Percentiles rank a stretch among this genome's conserved stretches.
Evolutionary conservation across 768 basidiomycete genomes (phyloP).

Genomic region (Suillus fuscotomentosus): DNA sequence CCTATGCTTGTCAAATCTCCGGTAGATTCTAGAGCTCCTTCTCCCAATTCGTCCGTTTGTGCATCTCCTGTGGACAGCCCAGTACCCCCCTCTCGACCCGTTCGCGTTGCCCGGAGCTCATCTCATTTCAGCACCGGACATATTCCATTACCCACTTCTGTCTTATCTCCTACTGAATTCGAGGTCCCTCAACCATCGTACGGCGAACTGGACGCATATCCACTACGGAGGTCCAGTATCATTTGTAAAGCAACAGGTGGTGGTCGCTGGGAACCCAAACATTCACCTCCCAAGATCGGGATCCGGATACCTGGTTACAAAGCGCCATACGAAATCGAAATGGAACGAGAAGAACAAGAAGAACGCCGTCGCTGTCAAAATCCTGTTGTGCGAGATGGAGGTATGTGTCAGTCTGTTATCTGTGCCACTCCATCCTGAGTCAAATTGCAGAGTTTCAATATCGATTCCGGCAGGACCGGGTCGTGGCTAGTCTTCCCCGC

Average conservation of each 20-base stretch:
- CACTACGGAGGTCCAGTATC: conserved; percentile 60
- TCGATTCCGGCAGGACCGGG: conserved; percentile 51
- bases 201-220: conserved; percentile 74
- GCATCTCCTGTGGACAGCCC: conserved; percentile 31
- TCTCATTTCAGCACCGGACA: conserved; percentile 28
- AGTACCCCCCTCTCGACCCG: conserved; percentile 15
- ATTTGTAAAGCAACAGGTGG: conserved; percentile 80
- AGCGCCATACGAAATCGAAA: conserved; percentile 64
- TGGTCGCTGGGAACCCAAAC: conserved; percentile 77
- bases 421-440: conserved; percentile 7
- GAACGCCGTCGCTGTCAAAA: conserved; percentile 49
- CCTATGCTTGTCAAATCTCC: conserved; percentile 36
- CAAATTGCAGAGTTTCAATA: conserved; percentile 56
- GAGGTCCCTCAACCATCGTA: conserved; percentile 45
- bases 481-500: conserved; percentile 41
- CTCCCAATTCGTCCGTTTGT: conserved; percentile 34
- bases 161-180: conserved; percentile 22
- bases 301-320: conserved; percentile 66
- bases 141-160: conserved; percentile 24
- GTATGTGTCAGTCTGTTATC: conserved; percentile 18
- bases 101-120: conserved; percentile 24
- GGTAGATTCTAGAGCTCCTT: conserved; percentile 30
- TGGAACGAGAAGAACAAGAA: conserved; percentile 64
- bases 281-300: conserved; percentile 37
- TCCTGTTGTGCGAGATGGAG: conserved; percentile 65